phyloP scores from a whole-genome alignment of 2,329 filamentous ascomycete genomes.

The Trichoderma brevicompactum region DNA sequence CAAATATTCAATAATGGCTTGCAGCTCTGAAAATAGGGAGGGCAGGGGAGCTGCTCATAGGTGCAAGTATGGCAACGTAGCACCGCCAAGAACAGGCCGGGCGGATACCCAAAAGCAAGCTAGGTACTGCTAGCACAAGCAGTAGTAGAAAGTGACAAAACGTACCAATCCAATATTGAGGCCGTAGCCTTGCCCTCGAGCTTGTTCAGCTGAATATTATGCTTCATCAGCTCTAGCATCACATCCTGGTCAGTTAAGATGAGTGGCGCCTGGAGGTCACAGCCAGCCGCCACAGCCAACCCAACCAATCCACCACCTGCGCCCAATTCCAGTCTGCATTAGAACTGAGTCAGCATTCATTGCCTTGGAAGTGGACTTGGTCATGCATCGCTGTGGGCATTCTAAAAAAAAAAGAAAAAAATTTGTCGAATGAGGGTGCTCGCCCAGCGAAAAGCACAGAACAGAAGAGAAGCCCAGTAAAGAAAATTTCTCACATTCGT shows the following conservation, averaged over 20 bases:
- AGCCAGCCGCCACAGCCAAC: slow-evolving; percentile 62
- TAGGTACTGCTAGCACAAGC: background rate
- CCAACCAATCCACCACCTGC: slow-evolving; percentile 89
- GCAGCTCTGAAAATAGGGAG: background rate
- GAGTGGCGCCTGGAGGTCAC: slow-evolving; percentile 58
- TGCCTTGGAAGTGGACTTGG: background rate
- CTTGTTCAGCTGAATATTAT: slow-evolving; percentile 82
- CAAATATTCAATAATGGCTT: background rate
- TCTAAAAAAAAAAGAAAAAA: background rate
- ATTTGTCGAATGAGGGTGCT: background rate
- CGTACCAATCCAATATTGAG: slow-evolving; percentile 79
- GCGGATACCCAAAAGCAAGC: background rate
- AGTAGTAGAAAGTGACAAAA: slow-evolving; percentile 31
- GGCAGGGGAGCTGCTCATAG: background rate
- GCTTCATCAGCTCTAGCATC: slow-evolving; percentile 84
- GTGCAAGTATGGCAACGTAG: slow-evolving; percentile 12
- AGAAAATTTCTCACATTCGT: slow-evolving; percentile 66
- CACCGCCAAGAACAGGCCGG: slow-evolving; percentile 3
- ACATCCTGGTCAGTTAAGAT: slow-evolving; percentile 85
- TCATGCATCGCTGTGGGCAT: background rate
- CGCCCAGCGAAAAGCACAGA: background rate
- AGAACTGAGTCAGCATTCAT: slow-evolving; percentile 23
- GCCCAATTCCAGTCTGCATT: slow-evolving; percentile 79
- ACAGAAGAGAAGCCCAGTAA: background rate
- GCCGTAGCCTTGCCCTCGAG: slow-evolving; percentile 67